A percentile compares a stretch with the other conserved stretches of the same genome.
phyloP scores from a whole-genome alignment of 2,329 filamentous ascomycete species.

The Phyllosticta citrichinensis region DNA sequence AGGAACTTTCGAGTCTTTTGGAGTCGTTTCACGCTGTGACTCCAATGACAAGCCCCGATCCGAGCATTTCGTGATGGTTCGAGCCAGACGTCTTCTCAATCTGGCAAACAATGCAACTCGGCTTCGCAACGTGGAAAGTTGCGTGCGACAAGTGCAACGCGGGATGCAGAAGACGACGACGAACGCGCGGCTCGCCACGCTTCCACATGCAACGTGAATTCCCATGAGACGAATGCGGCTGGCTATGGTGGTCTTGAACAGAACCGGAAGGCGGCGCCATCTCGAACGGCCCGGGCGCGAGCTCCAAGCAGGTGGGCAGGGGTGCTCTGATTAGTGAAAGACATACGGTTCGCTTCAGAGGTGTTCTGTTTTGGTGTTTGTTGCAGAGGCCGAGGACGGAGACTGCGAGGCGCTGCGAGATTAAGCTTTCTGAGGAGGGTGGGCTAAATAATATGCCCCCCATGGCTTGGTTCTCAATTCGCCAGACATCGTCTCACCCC shows the following conservation, averaged over 20 bases:
- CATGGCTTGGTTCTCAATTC: no score
- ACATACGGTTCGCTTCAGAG: background rate
- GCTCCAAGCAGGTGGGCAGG: background rate
- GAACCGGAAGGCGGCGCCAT: background rate
- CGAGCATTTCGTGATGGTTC: background rate
- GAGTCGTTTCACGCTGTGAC: background rate
- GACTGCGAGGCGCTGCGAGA: no score
- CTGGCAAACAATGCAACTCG: background rate
- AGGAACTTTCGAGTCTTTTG: background rate
- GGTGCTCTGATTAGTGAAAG: background rate
- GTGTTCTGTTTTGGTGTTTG: background rate
- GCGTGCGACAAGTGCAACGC: background rate
- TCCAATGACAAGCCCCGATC: background rate
- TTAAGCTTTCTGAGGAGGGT: no score
- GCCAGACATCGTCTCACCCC: no score
- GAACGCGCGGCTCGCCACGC: background rate
- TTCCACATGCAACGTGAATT: background rate
- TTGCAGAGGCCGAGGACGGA: background rate
- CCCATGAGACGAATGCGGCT: background rate
- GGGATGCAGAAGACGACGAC: background rate
- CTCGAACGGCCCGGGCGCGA: background rate
- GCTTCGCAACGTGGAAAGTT: background rate
- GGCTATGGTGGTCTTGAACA: background rate
- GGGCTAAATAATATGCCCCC: no score
- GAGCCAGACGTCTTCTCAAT: background rate